These are phyloP conservation scores for Globisporangium spinosum DNA, from an alignment of 352 stramenopile species.

Conservation along the genomic window DNA sequence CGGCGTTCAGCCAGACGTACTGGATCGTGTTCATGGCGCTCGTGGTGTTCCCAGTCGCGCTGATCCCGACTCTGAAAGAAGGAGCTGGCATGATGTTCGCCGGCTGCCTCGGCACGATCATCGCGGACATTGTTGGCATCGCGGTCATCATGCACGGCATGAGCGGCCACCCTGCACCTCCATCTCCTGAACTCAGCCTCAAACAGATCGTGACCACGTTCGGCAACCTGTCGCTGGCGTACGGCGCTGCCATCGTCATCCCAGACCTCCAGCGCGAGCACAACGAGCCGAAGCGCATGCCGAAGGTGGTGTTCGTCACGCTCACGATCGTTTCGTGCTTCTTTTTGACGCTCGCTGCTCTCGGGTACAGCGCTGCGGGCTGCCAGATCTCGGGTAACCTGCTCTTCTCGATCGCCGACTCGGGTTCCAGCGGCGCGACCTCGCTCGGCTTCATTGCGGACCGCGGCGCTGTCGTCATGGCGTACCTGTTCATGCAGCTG, in stretches of 20 bases:
- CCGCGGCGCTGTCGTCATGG: constrained; percentile 34
- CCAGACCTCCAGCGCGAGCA: constrained; percentile 46
- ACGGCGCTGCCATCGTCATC: constrained; percentile 47
- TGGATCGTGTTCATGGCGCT: constrained; percentile 50
- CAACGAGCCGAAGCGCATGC: constrained; percentile 43
- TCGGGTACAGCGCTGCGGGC: constrained; percentile 31
- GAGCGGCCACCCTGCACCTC: constrained; percentile 28
- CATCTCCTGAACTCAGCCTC: constrained; percentile 33
- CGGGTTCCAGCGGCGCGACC: constrained; percentile 19
- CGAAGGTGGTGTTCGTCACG: constrained; percentile 39
- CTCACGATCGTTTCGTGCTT: constrained; percentile 35
- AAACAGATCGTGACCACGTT: constrained; percentile 41
- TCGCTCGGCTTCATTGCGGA: constrained; percentile 35
- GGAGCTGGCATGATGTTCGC: constrained; percentile 31
- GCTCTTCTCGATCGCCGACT: constrained; percentile 42
- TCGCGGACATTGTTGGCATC: constrained; percentile 38
- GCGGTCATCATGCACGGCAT: constrained; percentile 31
- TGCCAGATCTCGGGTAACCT: constrained; percentile 50
- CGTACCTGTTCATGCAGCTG: constrained; percentile 51
- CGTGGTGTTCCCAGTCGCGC: constrained; percentile 28
- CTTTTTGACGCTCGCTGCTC: constrained; percentile 35
- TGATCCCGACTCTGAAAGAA: constrained; percentile 49
- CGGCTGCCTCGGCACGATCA: constrained; percentile 38
- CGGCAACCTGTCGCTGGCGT: constrained; percentile 51
- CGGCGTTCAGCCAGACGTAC: constrained; percentile 36